Percentiles rank a stretch among this genome's conserved stretches.
Evolutionary conservation across 768 basidiomycete genomes (phyloP).

Genomic region (Lyophyllum atratum): DNA sequence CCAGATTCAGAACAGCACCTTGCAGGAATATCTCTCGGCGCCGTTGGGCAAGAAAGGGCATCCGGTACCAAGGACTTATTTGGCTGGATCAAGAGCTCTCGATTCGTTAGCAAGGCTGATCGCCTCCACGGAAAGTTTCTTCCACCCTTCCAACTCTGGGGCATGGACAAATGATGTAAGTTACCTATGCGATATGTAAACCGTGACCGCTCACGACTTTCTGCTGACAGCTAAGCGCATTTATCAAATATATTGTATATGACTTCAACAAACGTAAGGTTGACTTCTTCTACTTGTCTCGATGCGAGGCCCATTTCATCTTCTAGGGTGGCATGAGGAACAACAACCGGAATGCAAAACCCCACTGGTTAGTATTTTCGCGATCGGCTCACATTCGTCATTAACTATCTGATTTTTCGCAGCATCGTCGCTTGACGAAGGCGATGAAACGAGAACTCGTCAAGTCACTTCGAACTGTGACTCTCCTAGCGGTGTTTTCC

Average conservation of each 20-base stretch:
- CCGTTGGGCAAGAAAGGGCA: conserved; percentile 50
- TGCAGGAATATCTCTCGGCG: conserved; percentile 61
- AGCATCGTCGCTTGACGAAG: conserved; percentile 77
- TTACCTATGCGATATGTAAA: neutral
- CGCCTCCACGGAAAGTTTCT: conserved; percentile 87
- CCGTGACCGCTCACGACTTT: neutral
- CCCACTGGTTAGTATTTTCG: conserved; percentile 46
- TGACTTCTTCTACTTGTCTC: neutral
- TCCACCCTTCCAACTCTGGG: conserved; percentile 88
- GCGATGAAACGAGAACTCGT: conserved; percentile 85
- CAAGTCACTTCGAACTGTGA: conserved; percentile 77
- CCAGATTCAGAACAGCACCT: conserved; percentile 43
- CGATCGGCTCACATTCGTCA: neutral
- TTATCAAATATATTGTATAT: conserved; percentile 82
- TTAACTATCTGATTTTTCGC: conserved; percentile 3
- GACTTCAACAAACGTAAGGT: conserved; percentile 79
- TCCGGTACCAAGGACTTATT: conserved; percentile 52
- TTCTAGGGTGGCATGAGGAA: conserved; percentile 79
- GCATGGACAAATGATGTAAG: conserved; percentile 77
- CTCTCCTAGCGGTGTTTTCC: conserved; percentile 88
- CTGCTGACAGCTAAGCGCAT: conserved; percentile 63
- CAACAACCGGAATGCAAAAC: conserved; percentile 79
- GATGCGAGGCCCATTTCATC: conserved; percentile 4
- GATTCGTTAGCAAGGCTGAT: conserved; percentile 86
- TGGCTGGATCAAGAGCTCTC: conserved; percentile 84